Evolutionary conservation across 192 early-diverging fungal genomes (phyloP).

Genomic region (Mortierella claussenii): DNA sequence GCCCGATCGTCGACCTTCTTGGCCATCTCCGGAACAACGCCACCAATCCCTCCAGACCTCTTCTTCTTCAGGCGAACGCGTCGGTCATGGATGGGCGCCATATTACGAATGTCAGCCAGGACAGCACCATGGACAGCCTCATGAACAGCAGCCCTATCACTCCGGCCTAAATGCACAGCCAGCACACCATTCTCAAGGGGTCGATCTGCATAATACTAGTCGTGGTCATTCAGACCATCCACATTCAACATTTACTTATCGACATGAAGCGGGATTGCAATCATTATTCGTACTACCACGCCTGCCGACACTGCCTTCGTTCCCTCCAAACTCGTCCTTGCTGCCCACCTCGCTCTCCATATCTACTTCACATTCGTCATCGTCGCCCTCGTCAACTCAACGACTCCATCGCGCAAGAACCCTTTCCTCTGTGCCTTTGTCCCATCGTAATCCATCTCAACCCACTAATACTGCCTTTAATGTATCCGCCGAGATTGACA

Average conservation of each 20-base stretch:
- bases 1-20: not conserved
- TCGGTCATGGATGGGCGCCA: not conserved
- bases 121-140: not conserved
- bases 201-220: not conserved
- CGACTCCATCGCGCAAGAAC: conserved; percentile 27
- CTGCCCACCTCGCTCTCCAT: not conserved
- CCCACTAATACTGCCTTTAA: not conserved
- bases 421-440: conserved; percentile 13
- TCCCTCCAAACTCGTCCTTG: not conserved
- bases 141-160: not conserved
- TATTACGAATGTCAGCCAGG: not conserved
- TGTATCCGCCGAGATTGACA: not conserved
- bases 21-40: not conserved
- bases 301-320: not conserved
- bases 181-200: not conserved
- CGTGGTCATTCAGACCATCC: not conserved
- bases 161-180: not conserved
- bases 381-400: not conserved
- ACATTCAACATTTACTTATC: not conserved
- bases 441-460: not conserved
- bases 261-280: not conserved
- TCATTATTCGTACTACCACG: not conserved
- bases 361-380: not conserved
- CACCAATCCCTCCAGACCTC: not conserved
- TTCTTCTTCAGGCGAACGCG: not conserved